Conservation (phyloP, 1,139 yeast species). For the Sugiyamaella paludigena region DNA sequence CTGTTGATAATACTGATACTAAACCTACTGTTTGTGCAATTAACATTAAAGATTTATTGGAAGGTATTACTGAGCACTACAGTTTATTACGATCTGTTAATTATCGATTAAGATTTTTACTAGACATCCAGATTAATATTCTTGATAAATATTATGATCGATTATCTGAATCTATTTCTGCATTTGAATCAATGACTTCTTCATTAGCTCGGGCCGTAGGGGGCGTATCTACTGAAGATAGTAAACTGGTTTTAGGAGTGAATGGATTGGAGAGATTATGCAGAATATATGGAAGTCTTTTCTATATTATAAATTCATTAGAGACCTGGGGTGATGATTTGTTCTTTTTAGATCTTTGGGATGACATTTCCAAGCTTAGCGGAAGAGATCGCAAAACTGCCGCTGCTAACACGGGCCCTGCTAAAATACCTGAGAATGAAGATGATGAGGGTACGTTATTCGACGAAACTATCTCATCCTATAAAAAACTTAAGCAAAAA, state of each 20-base stretch:
- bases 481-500: slow-evolving; percentile 42
- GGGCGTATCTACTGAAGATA: slow-evolving; percentile 39
- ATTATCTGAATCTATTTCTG: slow-evolving; percentile 47
- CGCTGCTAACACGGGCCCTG: not conserved
- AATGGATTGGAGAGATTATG: slow-evolving; percentile 55
- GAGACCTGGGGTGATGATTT: slow-evolving; percentile 64
- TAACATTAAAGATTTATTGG: slow-evolving; percentile 59
- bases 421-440: slow-evolving; percentile 27
- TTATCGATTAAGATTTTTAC: slow-evolving; percentile 65
- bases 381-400: slow-evolving; percentile 9
- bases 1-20: slow-evolving; percentile 44
- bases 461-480: slow-evolving; percentile 51
- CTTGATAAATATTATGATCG: slow-evolving; percentile 58
- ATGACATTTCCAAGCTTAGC: slow-evolving; percentile 33
- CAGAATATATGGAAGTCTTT: slow-evolving; percentile 59
- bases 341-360: slow-evolving; percentile 62
- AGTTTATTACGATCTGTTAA: slow-evolving; percentile 54
- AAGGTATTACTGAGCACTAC: slow-evolving; percentile 65
- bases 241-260: slow-evolving; percentile 44
- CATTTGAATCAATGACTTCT: slow-evolving; percentile 49
- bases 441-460: slow-evolving; percentile 50
- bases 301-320: slow-evolving; percentile 51
- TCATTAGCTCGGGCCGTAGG: slow-evolving; percentile 40
- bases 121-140: slow-evolving; percentile 65
- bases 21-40: slow-evolving; percentile 70